phyloP scores from a whole-genome alignment of 31 red algal genomes.

The Odonthalia washingtoniensis region DNA sequence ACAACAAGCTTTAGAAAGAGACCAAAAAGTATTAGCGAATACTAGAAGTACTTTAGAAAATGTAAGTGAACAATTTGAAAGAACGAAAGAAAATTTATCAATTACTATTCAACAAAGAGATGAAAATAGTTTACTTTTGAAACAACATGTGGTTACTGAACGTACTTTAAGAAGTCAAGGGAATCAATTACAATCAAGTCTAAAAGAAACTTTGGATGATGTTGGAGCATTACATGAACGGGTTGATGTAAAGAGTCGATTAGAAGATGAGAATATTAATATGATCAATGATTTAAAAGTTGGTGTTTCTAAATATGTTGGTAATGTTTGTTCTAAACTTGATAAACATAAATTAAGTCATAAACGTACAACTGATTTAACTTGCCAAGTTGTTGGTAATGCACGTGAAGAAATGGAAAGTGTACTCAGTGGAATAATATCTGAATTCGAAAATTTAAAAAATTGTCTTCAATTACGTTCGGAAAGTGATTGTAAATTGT shows the following conservation, averaged over 20 bases:
- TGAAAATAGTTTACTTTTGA: conserved; percentile 63
- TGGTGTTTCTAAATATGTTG: conserved; percentile 18
- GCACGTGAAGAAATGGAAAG: neutral
- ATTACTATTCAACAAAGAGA: conserved; percentile 54
- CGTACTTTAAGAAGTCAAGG: conserved; percentile 52
- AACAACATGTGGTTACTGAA: conserved; percentile 65
- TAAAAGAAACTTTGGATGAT: conserved; percentile 45
- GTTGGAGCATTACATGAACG: conserved; percentile 55
- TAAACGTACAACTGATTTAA: conserved; percentile 1
- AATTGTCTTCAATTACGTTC: neutral
- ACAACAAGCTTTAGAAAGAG: conserved; percentile 51
- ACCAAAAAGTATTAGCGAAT: conserved; percentile 31
- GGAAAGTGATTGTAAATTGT: neutral
- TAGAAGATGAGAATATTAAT: conserved; percentile 64
- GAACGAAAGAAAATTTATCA: conserved; percentile 49
- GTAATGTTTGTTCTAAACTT: conserved; percentile 35
- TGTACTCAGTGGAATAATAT: neutral
- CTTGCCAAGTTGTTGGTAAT: neutral
- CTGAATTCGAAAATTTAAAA: neutral
- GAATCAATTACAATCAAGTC: conserved; percentile 42
- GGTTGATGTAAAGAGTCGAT: conserved; percentile 34
- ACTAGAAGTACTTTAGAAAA: conserved; percentile 20
- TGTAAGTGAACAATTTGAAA: conserved; percentile 21
- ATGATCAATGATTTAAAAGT: conserved; percentile 52
- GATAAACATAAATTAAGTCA: conserved; percentile 30